Conservation (phyloP, 805 yeast species). For the Debaryomyces tyrocola region DNA sequence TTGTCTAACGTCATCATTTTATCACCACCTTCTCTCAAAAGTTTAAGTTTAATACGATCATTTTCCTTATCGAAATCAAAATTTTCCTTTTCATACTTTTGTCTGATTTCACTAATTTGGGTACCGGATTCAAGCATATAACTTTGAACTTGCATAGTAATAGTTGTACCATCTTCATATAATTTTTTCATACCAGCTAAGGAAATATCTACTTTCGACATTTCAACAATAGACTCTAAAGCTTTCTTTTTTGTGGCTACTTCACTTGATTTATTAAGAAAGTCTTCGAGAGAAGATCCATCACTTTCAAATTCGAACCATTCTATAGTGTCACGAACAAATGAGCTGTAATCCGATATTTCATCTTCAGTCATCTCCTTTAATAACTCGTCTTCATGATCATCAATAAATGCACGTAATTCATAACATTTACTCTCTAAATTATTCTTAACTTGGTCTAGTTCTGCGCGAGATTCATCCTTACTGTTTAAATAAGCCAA, state of each 20-base stretch:
- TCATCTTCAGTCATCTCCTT: constrained; percentile 41
- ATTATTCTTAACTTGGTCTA: constrained; percentile 62
- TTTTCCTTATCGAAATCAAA: constrained; percentile 56
- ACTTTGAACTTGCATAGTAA: constrained; percentile 44
- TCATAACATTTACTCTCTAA: constrained; percentile 75
- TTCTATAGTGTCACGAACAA: constrained; percentile 55
- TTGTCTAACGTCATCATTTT: constrained; percentile 25
- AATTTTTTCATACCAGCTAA: constrained; percentile 43
- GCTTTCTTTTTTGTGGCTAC: constrained; percentile 16
- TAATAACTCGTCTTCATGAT: constrained; percentile 41
- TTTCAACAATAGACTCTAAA: constrained; percentile 36
- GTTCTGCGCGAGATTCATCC: constrained; percentile 54
- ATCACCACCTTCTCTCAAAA: constrained; percentile 20
- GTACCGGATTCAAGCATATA: constrained; percentile 45
- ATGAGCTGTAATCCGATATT: constrained; percentile 12
- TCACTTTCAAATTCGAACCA: constrained; percentile 80
- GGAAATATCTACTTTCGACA: constrained; percentile 49
- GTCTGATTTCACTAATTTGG: constrained; percentile 43
- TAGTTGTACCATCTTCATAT: constrained; percentile 40
- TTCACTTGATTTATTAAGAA: constrained; percentile 23
- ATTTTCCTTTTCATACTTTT: constrained; percentile 43
- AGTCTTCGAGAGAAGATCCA: constrained; percentile 36
- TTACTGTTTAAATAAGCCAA: constrained; percentile 51
- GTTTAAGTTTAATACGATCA: constrained; percentile 37
- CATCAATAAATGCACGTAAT: constrained; percentile 59